These are phyloP conservation scores for Anthracocystis setariae DNA, from an alignment of 1,284 basidiomycete species.

Conservation along the genomic window DNA sequence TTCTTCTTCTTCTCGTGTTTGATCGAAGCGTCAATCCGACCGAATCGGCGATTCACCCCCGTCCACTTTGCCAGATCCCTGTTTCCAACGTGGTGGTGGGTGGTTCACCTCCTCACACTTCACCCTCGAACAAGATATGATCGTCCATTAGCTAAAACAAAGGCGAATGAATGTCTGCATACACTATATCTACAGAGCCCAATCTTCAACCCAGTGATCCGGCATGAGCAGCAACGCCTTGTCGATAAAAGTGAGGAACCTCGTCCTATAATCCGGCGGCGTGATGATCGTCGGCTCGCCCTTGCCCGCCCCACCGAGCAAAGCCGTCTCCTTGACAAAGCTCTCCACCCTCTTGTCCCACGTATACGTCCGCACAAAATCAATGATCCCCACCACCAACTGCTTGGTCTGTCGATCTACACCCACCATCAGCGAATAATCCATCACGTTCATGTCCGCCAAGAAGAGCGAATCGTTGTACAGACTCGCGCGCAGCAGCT, in stretches of 20 bases:
- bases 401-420: conserved; percentile 70
- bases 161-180: too few species aligned
- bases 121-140: too few species aligned
- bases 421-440: conserved; percentile 95
- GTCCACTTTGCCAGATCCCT: background rate
- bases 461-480: conserved; percentile 89
- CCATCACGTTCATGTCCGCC: conserved; percentile 92
- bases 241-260: conserved; percentile 66
- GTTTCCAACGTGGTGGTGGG: background rate
- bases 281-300: conserved; percentile 66
- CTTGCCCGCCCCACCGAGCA: conserved; percentile 76
- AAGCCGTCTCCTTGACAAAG: conserved; percentile 93
- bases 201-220: conserved; percentile 60
- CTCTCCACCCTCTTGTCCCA: conserved; percentile 99
- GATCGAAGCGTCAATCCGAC: conserved; percentile 24
- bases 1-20: conserved; percentile 13
- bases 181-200: conserved; percentile 47
- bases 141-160: too few species aligned
- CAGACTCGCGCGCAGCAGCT: conserved; percentile 86
- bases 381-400: conserved; percentile 91
- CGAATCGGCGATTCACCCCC: background rate
- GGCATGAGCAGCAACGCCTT: conserved; percentile 58
- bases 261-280: conserved; percentile 63
- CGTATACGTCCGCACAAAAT: conserved; percentile 91
- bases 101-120: too few species aligned